These are phyloP conservation scores for Isabelozyma heimii DNA, from an alignment of 805 yeast genomes.

Conservation along the genomic window DNA sequence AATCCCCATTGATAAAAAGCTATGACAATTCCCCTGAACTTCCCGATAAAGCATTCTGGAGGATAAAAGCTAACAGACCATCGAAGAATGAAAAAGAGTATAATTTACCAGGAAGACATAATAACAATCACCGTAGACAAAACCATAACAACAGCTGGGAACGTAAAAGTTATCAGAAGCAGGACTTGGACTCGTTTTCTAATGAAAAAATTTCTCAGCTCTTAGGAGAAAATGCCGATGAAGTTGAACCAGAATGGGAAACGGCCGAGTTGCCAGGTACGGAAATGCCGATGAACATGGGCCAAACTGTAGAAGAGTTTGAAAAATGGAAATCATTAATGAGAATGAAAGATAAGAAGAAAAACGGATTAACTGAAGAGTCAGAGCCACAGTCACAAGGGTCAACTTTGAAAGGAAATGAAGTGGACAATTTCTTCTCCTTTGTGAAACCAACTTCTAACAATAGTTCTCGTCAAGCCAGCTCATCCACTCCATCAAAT, in stretches of 20 bases:
- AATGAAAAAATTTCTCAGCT: constrained; percentile 32
- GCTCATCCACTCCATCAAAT: constrained; percentile 3
- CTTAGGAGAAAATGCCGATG: constrained; percentile 34
- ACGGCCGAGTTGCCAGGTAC: constrained; percentile 19
- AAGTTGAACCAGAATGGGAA: constrained; percentile 41
- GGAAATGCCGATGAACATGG: constrained; percentile 31
- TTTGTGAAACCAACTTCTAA: constrained; percentile 28
- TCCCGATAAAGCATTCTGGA: constrained; percentile 52
- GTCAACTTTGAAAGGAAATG: constrained; percentile 26
- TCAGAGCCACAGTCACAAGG: constrained; percentile 5
- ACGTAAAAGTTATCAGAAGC: constrained; percentile 17
- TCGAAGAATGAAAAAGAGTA: constrained; percentile 5
- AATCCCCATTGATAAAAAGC: constrained; percentile 32
- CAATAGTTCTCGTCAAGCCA: constrained; percentile 2
- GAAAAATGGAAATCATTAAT: constrained; percentile 57
- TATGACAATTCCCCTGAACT: constrained; percentile 28
- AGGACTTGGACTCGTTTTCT: constrained; percentile 29
- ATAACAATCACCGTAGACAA: constrained; percentile 11
- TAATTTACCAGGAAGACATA: constrained; percentile 11
- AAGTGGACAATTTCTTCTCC: constrained; percentile 43
- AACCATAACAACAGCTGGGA: constrained; percentile 23
- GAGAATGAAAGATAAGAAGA: constrained; percentile 48
- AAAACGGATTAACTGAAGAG: constrained; percentile 37
- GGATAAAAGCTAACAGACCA: constrained; percentile 24
- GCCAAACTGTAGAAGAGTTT: constrained; percentile 55